A percentile compares a stretch with the other conserved stretches of the same genome.
Conservation (phyloP, 345 rosid genomes). For the Ailanthus altissimus region DNA sequence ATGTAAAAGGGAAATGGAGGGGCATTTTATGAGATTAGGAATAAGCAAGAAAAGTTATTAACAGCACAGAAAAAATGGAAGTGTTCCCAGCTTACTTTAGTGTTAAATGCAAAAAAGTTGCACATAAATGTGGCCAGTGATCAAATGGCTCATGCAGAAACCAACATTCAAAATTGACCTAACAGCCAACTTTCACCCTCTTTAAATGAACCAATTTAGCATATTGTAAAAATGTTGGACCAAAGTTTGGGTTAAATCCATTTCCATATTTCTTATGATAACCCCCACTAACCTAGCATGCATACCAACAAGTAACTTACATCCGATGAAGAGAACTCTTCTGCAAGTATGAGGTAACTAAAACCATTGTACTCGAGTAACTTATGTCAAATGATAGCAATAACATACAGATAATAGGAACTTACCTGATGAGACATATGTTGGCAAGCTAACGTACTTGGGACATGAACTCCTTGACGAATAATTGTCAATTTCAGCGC, state of each 20-base stretch:
- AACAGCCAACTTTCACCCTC: not conserved
- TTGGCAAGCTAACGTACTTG: conserved; percentile 75
- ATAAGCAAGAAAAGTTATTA: not conserved
- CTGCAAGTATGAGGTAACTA: not conserved
- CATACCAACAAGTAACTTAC: not conserved
- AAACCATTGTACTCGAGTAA: not conserved
- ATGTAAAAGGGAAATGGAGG: not conserved
- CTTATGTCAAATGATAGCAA: not conserved
- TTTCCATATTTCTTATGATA: not conserved
- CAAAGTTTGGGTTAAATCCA: not conserved
- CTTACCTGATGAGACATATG: conserved; percentile 57
- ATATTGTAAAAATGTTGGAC: not conserved
- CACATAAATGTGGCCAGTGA: not conserved
- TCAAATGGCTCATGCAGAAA: not conserved
- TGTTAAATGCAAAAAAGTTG: too few species aligned
- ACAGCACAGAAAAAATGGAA: not conserved
- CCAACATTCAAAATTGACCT: not conserved
- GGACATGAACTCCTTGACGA: conserved; percentile 68
- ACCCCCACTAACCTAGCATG: not conserved
- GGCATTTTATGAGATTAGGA: not conserved
- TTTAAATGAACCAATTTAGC: not conserved
- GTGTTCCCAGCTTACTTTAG: not conserved
- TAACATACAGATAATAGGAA: not conserved
- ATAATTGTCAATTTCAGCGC: conserved; percentile 24
- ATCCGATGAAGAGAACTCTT: not conserved